Base-by-base conservation (phyloP, 495 filamentous ascomycete species). In the Penicillium lividum region DNA sequence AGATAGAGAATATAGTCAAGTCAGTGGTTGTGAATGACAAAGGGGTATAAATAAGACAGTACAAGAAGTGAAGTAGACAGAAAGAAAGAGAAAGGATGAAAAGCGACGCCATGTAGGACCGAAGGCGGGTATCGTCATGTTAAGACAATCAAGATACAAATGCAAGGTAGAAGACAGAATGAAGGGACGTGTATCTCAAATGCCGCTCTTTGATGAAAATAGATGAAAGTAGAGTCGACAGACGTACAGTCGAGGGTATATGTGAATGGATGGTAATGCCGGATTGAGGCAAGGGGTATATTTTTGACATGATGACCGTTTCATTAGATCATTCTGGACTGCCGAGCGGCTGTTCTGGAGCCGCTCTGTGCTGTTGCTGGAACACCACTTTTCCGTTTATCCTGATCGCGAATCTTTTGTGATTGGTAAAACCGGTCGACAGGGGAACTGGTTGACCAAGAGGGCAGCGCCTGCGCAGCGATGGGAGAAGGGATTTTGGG, bases 401-500 rank as follows among this genome's bases (percentile, higher is more conserved):
- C 60, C 1, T 64, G 64, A 13, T 58, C 59, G 27, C 57, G 61
- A 31, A 59, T 36, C 16, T 61, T 38, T 33, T 60, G 53, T 4
- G 66, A 64, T 48, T 61, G 55, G 22, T 68, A 68, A 47, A 66
- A 68, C 3, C 66, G 66, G 42, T 53, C 10, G 13, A 38, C 25
- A 13, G 22, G 45, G 43, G 34, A 27, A 38, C n/a, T 56, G 18
- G 43, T 18, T 2, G 58, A 40, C 53, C 36, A 58, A 7, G 45
- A 34, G 3, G 57, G 47, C n/a, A 48, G 52, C n/a, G 54, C 46
- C 50, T 62, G 59, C 54, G 56, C 40, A 27, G 56, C 30, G 6
- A 65, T 55, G 11, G 64, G 55, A 0, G 69, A 67, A 9, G 86
- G 86, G 10, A 89, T 75, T 5, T 86, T 83, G 7, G 86, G 86